Evolutionary conservation across 305 asterid genomes (phyloP), one percentile per base, ranked within the genome.

Genomic region (Fraxinus sp.): DNA sequence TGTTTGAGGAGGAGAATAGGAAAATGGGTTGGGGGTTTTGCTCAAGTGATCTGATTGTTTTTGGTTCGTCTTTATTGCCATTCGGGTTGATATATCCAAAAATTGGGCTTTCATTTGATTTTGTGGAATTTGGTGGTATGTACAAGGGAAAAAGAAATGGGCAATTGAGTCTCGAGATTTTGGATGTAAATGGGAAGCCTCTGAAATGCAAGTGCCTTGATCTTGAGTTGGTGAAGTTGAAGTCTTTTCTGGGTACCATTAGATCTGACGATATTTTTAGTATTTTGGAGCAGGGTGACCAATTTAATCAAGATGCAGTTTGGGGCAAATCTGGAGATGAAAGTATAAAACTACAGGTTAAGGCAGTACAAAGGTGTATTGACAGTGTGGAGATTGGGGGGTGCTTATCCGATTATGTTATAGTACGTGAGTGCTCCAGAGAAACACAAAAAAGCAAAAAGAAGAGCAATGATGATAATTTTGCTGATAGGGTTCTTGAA

Each of bases 11-110:
- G 68, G 85, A 84, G 70, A 81, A 91, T 79, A 83, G 84, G 82
- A 87, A 88, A 81, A 90, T 89, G 71, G 97, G 97, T n/a, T 96
- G 97, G 97, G 92, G 97, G 5, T 87, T 83, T 91, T 91, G 96
- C 86, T 92, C 98, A 3, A 93, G 93, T 13, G 90, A 94, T 86
- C 82, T 89, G 66, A 81, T 94, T 87, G 86, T 91, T 55, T 86
- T 93, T 77, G 95, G 97, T 71, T 91, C 98, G 16, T 95, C 92
- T 83, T 75, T 96, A 81, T 64, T 94, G 89, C 98, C 99, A 14
- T 89, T 94, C 33, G 96, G 92, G 26, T 88, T 96, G 89, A 89
- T 96, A 84, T 94, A 92, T 87, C 97, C 99, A 0, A 88, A 81
- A 79, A 87, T 96, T 73, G 95, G 95, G 77, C 30, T 90, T 79